Evolutionary conservation across 441 rosid genomes (phyloP).

Genomic region (Metrosideros polymorpha): DNA sequence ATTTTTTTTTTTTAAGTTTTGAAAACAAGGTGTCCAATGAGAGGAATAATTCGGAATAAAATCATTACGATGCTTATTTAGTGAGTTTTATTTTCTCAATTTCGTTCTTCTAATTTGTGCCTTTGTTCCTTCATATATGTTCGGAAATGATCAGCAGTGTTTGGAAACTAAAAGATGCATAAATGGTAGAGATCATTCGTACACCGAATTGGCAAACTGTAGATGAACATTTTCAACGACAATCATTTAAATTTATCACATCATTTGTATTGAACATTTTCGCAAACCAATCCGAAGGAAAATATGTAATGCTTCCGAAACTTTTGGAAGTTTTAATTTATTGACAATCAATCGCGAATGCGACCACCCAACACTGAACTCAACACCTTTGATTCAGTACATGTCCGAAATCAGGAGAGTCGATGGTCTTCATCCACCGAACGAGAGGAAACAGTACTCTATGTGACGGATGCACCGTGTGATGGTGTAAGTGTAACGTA

Average conservation of each 20-base stretch:
- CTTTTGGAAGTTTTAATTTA: no score
- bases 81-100: not conserved
- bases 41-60: not conserved
- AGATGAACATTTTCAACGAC: no score
- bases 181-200: no score
- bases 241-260: no score
- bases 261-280: not conserved
- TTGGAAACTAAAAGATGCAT: no score
- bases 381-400: no score
- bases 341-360: no score
- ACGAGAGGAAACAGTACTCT: not conserved
- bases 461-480: accelerated
- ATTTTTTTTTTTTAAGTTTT: not conserved
- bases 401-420: not conserved
- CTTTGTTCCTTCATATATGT: no score
- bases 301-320: not conserved
- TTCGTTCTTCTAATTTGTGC: not conserved
- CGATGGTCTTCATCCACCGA: accelerated
- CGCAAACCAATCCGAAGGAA: not conserved
- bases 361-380: no score
- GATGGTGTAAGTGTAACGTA: accelerated
- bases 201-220: no score
- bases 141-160: no score
- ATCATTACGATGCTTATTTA: not conserved
- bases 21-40: not conserved